Conservation (phyloP, 768 basidiomycete species). For the Pisolithus albus region DNA sequence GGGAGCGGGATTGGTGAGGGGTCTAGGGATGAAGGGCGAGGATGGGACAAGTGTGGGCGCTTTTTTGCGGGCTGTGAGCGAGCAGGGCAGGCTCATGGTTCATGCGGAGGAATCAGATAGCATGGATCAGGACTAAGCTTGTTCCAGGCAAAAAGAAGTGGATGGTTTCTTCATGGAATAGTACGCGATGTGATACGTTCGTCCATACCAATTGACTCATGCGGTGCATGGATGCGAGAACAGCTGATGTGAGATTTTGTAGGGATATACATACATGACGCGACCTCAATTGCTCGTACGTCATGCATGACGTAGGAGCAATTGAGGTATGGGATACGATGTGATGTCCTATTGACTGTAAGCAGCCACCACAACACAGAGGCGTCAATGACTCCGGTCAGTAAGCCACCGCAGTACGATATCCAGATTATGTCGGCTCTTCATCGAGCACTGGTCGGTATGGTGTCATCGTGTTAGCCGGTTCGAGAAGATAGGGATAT, state of each 20-base stretch:
- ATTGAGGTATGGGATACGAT: background rate
- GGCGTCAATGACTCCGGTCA: slow-evolving; percentile 55
- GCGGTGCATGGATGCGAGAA: too few relatives aligned
- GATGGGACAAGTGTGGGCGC: slow-evolving; percentile 73
- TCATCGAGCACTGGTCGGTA: slow-evolving; percentile 79
- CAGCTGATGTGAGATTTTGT: background rate
- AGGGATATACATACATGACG: background rate
- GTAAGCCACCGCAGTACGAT: slow-evolving; percentile 87
- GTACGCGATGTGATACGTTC: too few relatives aligned
- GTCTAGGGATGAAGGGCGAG: slow-evolving; percentile 77
- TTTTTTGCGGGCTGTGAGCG: slow-evolving; percentile 75
- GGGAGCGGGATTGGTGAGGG: slow-evolving; percentile 65
- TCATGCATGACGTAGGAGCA: background rate
- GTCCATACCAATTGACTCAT: too few relatives aligned
- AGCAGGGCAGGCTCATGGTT: slow-evolving; percentile 52
- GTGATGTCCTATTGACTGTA: too few relatives aligned
- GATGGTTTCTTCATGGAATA: too few relatives aligned
- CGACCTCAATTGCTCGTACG: too few relatives aligned
- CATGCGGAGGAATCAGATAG: slow-evolving; percentile 33
- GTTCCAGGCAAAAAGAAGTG: too few relatives aligned
- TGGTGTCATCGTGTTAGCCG: background rate
- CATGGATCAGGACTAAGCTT: slow-evolving; percentile 73
- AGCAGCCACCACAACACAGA: too few relatives aligned
- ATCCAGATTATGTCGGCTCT: slow-evolving; percentile 92
- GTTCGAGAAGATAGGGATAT: background rate